Evolutionary conservation across 331 rosid genomes (phyloP).

Genomic region (Malus hybrid): DNA sequence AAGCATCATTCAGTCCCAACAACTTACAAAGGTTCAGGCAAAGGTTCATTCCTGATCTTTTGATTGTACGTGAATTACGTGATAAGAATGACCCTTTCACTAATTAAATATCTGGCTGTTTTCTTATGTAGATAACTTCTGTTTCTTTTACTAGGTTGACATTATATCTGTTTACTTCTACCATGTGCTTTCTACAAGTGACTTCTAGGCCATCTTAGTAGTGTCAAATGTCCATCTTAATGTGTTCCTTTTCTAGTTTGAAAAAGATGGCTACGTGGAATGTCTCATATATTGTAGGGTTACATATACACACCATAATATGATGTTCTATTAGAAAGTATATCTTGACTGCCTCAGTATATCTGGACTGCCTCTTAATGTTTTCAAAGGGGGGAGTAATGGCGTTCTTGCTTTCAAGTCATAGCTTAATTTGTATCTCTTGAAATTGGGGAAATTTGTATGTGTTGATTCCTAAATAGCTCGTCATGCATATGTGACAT

Average conservation of each 20-base stretch:
- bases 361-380: background rate
- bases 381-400: background rate
- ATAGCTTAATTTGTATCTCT: background rate
- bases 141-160: background rate
- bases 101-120: background rate
- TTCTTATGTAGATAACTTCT: background rate
- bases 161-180: background rate
- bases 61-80: background rate
- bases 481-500: background rate
- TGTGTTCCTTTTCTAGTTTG: background rate
- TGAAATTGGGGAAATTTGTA: background rate
- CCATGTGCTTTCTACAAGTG: background rate
- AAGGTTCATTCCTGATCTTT: slow-evolving; percentile 31
- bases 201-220: background rate
- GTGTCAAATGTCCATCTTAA: background rate
- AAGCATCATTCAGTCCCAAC: slow-evolving; percentile 87
- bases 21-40: slow-evolving; percentile 43
- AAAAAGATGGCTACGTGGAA: background rate
- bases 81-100: background rate
- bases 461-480: background rate
- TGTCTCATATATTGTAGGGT: background rate
- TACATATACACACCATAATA: background rate
- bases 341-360: background rate
- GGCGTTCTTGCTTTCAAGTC: background rate
- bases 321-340: background rate